Percentiles rank a stretch among this genome's conserved stretches.
Evolutionary conservation across 495 filamentous ascomycete species (phyloP).

Genomic region (Geoglossum glabrum): DNA sequence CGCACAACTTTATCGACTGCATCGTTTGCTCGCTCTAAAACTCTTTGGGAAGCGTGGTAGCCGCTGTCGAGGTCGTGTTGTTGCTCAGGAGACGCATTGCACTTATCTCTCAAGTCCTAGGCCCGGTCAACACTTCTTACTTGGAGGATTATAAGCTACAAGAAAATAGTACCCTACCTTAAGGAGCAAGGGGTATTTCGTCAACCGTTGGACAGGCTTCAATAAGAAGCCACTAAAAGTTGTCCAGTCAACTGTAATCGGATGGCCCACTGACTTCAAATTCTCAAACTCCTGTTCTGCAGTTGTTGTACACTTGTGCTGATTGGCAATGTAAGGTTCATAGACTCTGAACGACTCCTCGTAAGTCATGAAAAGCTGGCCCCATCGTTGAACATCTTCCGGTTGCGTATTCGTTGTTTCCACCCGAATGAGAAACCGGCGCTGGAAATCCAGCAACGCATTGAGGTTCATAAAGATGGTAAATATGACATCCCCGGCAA

Average conservation of each 20-base stretch:
- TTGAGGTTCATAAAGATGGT: constrained; percentile 94
- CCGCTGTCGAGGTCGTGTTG: constrained; percentile 48
- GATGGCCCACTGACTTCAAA: constrained; percentile 33
- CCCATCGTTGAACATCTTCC: constrained; percentile 72
- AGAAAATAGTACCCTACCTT: constrained; percentile 34
- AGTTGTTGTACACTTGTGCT: constrained; percentile 44
- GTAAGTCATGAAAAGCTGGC: constrained; percentile 55
- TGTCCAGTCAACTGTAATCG: constrained; percentile 39
- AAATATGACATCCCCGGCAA: constrained; percentile 79
- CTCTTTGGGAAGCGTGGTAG: constrained; percentile 52
- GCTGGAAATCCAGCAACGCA: constrained; percentile 81
- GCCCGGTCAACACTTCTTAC: background rate
- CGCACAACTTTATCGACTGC: constrained; percentile 76
- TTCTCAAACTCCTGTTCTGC: constrained; percentile 43
- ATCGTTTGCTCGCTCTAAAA: constrained; percentile 67
- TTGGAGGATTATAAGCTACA: background rate
- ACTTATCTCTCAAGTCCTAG: constrained; percentile 73
- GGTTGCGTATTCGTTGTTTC: constrained; percentile 82
- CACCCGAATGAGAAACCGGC: constrained; percentile 81
- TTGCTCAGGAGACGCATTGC: constrained; percentile 42
- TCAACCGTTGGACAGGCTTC: constrained; percentile 88
- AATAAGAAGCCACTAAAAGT: constrained; percentile 72
- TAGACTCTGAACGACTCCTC: constrained; percentile 77
- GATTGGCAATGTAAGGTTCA: constrained; percentile 91
- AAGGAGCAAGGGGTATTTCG: constrained; percentile 82